Base-by-base conservation (phyloP, 306 rosid genomes). In the Pyrus bretschneideri region DNA sequence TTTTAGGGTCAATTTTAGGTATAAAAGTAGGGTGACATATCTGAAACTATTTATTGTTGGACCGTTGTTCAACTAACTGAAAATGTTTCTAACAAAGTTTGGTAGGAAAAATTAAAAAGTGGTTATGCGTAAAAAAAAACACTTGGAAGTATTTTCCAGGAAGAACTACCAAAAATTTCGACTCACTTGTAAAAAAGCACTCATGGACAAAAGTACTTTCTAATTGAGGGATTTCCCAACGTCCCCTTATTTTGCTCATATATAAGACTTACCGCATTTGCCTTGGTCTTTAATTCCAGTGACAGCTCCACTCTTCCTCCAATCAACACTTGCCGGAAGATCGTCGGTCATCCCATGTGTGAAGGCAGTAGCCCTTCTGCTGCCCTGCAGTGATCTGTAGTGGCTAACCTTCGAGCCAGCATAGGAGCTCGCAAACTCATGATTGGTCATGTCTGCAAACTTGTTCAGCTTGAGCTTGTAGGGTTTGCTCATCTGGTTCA, bases 291-390 rank as follows among this genome's bases (percentile, higher is more conserved):
- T 88, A 42, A 83, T 25, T 45, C 45, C 71, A 18, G 85, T 79
- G 57, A 85, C 85, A 8, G 85, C 87, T 51, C 89, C 87, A 62
- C 44, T 81, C 70, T 70, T 80, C 75, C 91, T 87, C 91, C 91
- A 87, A 58, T 87, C 88, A 40, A 84, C 63, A 54, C 66, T 67
- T 3, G 78, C 27, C 7, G 86, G 88, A 74, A 82, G 79, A 45
- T 74, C 58, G 13, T 23, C 51, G 9, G 62, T 72, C 25, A 70
- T 44, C 55, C 68, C 80, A 38, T 86, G 73, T 77, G 59, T 52
- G 79, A 86, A 84, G 54, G 74, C 29, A 5, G 79, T 81, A 27
- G 3, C 33, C 45, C 69, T 58, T 3, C 59, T 52, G 29, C 18
- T 61, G 7, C 79, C 88, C 3, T 14, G 78, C 33, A 81, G 59